phyloP scores from a whole-genome alignment of 768 basidiomycete species.

The Fistulinella prunicolor region DNA sequence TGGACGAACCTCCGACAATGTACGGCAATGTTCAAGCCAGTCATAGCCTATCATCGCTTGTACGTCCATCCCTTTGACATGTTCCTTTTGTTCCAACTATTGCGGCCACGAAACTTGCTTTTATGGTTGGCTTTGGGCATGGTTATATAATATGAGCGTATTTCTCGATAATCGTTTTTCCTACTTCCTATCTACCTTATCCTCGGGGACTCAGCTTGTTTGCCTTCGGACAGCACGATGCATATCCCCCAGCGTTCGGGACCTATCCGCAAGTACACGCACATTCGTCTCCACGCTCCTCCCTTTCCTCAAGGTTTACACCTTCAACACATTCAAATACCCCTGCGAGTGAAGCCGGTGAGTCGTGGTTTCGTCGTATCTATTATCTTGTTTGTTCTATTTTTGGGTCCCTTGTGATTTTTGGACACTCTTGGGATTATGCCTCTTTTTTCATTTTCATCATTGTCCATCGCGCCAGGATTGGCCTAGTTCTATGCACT shows the following conservation, averaged over 20 bases:
- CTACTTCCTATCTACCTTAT: too few relatives aligned
- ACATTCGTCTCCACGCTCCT: constrained; percentile 18
- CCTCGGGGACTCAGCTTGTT: not conserved
- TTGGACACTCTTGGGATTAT: too few relatives aligned
- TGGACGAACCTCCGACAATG: constrained; percentile 4
- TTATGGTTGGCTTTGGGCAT: too few relatives aligned
- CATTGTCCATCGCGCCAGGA: too few relatives aligned
- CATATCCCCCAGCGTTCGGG: not conserved
- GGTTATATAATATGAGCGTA: too few relatives aligned
- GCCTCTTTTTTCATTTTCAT: too few relatives aligned
- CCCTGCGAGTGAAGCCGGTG: constrained; percentile 27
- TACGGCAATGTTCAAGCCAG: constrained; percentile 15
- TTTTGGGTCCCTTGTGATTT: not conserved
- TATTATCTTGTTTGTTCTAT: not conserved
- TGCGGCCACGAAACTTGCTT: too few relatives aligned
- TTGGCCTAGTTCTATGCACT: too few relatives aligned
- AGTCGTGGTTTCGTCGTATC: constrained; percentile 7
- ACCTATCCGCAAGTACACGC: constrained; percentile 9
- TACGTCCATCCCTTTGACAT: constrained; percentile 16
- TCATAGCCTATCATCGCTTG: constrained; percentile 24
- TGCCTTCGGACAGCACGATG: constrained; percentile 14
- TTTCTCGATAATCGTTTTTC: too few relatives aligned
- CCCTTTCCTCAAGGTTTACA: constrained; percentile 18
- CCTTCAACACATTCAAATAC: constrained; percentile 25
- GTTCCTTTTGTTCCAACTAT: too few relatives aligned